Evolutionary conservation across 345 rosid species (phyloP), one percentile per base, ranked within the genome.

Genomic region (Pistacia atlantica): DNA sequence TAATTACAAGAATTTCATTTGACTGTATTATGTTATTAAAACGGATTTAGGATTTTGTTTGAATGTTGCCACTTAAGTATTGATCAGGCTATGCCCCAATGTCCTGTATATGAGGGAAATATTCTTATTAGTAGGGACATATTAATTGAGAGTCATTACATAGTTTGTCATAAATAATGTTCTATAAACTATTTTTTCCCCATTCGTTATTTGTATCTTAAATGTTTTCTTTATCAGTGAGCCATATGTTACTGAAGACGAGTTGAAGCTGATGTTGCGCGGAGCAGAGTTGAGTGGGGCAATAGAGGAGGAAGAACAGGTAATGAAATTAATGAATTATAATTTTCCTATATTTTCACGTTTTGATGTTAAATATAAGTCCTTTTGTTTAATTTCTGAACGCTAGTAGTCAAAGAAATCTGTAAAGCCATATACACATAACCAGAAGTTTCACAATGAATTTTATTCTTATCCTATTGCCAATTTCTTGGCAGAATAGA

Each of bases 261-360:
- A 96, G 86, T 71, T 96, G 80, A 93, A 96, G 86, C 80, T 96
- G 85, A 93, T 96, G 99, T 76, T 96, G 84, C 88, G 98, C 37
- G 99, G 99, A 56, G 99, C 97, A 80, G 98, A 93, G 82, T 61
- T 96, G 74, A 96, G 99, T 78, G 99, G 99, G 6, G 98, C 98
- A n/a, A 96, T 96, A 75, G 99, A 96, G 84, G 99, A 96, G 89
- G 99, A 96, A 81, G 99, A 96, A 76, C 99, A 96, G 95, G 99
- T 92, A 83, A 79, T 55, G 13, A 10, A 51, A 31, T 31, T 62
- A 37, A 38, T 37, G 38, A 72, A 55, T 63, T 10, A 56, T 68
- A 45, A 31, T 6, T 11, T 56, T 38, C 10, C 7, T 42, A 42
- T 42, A 8, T 33, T 6, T 52, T 68, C 45, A 42, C 25, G 20